Evolutionary conservation across 331 rosid genomes (phyloP).

Genomic region (Saraca asoca): DNA sequence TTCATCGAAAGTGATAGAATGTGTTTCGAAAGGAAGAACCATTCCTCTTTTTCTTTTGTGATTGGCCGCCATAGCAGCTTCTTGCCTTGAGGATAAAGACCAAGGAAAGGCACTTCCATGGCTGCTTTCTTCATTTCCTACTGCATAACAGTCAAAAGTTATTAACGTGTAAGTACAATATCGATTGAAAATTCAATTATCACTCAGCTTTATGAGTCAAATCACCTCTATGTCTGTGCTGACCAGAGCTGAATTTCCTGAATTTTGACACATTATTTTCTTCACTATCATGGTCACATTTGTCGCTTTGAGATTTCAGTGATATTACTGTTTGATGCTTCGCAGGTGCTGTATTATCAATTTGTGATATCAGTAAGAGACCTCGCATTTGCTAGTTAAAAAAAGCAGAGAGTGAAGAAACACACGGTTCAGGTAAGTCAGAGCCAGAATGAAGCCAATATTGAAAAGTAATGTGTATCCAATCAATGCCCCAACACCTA

Average conservation of each 20-base stretch:
- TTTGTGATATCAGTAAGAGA: slow-evolving; percentile 11
- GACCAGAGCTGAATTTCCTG: background rate
- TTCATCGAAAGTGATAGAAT: slow-evolving; percentile 62
- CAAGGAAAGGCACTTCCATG: slow-evolving; percentile 24
- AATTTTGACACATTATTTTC: background rate
- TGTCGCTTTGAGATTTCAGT: slow-evolving; percentile 35
- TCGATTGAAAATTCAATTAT: too few relatives aligned
- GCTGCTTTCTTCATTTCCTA: background rate
- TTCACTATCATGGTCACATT: slow-evolving; percentile 4
- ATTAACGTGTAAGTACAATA: too few relatives aligned
- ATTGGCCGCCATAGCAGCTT: slow-evolving; percentile 3
- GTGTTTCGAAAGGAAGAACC: slow-evolving; percentile 71
- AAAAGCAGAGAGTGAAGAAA: slow-evolving; percentile 26
- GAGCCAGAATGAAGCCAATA: slow-evolving; percentile 51
- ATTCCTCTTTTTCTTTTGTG: slow-evolving; percentile 54
- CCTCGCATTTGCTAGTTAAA: background rate
- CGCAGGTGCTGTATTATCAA: slow-evolving; percentile 44
- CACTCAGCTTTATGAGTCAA: background rate
- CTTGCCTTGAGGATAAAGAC: slow-evolving; percentile 14
- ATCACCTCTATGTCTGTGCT: slow-evolving; percentile 16
- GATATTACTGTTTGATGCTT: slow-evolving; percentile 41
- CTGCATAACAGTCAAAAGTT: background rate
- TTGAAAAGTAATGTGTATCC: slow-evolving; percentile 54
- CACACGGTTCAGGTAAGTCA: slow-evolving; percentile 56
- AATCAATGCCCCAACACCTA: slow-evolving; percentile 52